Evolutionary conservation across 108 stramenopile genomes (phyloP).

Genomic region (Nitzschia sp.): DNA sequence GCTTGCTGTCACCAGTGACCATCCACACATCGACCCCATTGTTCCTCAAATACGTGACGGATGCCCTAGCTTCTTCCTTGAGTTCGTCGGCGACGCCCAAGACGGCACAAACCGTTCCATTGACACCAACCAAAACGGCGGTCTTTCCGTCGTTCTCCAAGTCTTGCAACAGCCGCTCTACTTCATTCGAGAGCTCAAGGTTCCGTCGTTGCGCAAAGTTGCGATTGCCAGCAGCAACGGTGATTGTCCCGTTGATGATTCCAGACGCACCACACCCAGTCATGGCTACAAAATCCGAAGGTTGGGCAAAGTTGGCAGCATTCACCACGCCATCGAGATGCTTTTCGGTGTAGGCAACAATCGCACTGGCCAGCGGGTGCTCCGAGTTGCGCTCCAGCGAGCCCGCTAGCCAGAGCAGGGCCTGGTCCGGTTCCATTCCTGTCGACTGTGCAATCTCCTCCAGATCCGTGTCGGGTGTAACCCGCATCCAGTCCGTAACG

Average conservation of each 20-base stretch:
- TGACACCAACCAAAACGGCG: constrained; percentile 78
- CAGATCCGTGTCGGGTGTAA: constrained; percentile 42
- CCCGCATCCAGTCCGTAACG: constrained; percentile 65
- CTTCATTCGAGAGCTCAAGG: constrained; percentile 58
- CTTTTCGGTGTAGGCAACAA: constrained; percentile 54
- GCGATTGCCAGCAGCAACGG: constrained; percentile 78
- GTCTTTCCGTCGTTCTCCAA: constrained; percentile 83
- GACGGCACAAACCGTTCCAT: constrained; percentile 67
- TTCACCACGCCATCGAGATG: constrained; percentile 24
- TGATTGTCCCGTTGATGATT: constrained; percentile 41
- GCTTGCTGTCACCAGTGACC: constrained; percentile 95
- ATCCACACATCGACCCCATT: constrained; percentile 94
- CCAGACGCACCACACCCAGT: constrained; percentile 84
- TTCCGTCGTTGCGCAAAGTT: constrained; percentile 54
- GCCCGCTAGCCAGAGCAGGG: constrained; percentile 65
- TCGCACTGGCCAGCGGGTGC: constrained; percentile 82
- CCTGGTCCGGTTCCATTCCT: constrained; percentile 18
- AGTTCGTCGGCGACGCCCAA: constrained; percentile 85
- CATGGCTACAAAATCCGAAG: constrained; percentile 46
- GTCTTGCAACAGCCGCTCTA: constrained; percentile 62
- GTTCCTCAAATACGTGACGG: constrained; percentile 62
- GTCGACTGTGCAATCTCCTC: constrained; percentile 39
- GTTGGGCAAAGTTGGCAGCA: constrained; percentile 40
- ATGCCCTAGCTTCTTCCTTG: constrained; percentile 76
- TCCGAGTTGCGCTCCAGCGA: constrained; percentile 82